Conservation (phyloP, 2,329 filamentous ascomycete genomes). For the Coniosporium uncinatum region DNA sequence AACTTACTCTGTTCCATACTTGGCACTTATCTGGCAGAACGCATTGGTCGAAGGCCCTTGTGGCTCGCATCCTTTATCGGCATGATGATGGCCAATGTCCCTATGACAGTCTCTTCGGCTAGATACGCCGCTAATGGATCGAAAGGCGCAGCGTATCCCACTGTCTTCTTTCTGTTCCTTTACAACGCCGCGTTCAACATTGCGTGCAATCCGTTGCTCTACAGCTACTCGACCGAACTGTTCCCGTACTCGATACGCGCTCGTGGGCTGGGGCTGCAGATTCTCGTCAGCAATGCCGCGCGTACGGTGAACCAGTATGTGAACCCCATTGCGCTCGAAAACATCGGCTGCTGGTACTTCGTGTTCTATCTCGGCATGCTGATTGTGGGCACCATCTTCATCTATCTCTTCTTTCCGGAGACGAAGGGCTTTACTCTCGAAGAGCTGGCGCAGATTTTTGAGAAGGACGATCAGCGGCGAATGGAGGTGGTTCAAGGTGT, state of each 20-base stretch:
- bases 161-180: constrained; percentile 43
- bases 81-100: neutral
- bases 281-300: constrained; percentile 2
- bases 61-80: constrained; percentile 24
- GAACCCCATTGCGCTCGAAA: constrained; percentile 9
- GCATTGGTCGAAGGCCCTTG: constrained; percentile 37
- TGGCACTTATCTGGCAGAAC: constrained; percentile 36
- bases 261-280: constrained; percentile 30
- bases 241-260: constrained; percentile 44
- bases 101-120: neutral
- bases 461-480: no score
- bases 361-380: constrained; percentile 42
- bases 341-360: constrained; percentile 10
- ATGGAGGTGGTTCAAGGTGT: no score
- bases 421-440: constrained; percentile 65
- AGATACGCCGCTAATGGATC: neutral
- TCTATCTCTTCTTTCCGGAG: constrained; percentile 48
- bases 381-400: constrained; percentile 44
- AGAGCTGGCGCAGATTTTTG: constrained; percentile 61
- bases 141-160: constrained; percentile 23
- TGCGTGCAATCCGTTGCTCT: constrained; percentile 43
- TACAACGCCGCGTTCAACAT: constrained; percentile 46
- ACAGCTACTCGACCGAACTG: constrained; percentile 43
- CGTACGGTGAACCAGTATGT: constrained; percentile 4
- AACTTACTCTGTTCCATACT: constrained; percentile 34